Conservation (phyloP, 345 rosid species). For the Dovyalis caffra region DNA sequence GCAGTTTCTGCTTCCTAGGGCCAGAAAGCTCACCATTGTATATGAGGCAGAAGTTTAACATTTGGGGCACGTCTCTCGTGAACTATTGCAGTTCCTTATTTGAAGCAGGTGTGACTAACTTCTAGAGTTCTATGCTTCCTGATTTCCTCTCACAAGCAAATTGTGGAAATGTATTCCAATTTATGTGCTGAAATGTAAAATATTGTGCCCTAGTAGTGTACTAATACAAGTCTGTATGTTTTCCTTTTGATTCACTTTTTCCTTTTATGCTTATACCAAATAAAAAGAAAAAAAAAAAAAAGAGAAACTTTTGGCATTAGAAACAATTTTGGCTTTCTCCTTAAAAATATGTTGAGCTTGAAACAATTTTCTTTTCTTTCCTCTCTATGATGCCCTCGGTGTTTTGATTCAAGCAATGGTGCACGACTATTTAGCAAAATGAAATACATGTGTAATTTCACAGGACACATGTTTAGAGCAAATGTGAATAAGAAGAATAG, state of each 20-base stretch:
- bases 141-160: neutral
- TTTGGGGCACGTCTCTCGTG: neutral
- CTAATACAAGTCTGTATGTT: constrained; percentile 7
- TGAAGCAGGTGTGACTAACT: constrained; percentile 21
- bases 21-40: neutral
- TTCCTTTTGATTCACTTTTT: neutral
- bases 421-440: neutral
- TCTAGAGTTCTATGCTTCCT: constrained; percentile 5
- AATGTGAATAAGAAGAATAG: neutral
- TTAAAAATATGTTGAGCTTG: too few species aligned
- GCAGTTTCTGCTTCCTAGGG: neutral
- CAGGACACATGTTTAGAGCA: too few species aligned
- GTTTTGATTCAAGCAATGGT: neutral
- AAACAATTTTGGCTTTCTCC: too few species aligned
- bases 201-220: neutral
- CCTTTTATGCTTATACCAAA: neutral
- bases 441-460: neutral
- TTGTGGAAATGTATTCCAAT: constrained; percentile 8
- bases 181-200: constrained; percentile 18
- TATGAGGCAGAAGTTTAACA: neutral
- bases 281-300: neutral
- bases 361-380: neutral
- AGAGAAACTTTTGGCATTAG: too few species aligned
- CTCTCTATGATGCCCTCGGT: neutral
- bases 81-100: too few species aligned